Base-by-base conservation (phyloP, 441 rosid genomes). In the Euphorbia celastroides region DNA sequence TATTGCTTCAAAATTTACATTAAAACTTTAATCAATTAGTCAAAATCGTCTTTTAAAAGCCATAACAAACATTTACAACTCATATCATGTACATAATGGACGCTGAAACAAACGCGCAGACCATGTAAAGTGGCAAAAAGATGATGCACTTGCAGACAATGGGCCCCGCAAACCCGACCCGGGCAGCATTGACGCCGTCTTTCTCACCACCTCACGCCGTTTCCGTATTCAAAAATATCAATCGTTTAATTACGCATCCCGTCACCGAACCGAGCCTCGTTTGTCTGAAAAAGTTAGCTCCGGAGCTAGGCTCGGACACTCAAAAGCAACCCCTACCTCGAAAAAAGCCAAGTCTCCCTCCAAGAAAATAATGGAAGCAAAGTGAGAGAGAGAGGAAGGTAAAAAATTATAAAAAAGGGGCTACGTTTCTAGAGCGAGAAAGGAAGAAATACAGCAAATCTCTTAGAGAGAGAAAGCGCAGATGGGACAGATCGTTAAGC, bases 401-500 rank as follows among this genome's bases (percentile, higher is more conserved):
- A 16, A 22, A 57, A 48, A 54, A 55, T 6, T 14, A 6, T 16
- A 54, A 66, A 62, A 65, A 59, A 67, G 62, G 51, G 63, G 42
- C 78, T 57, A 41, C 63, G 9, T 61, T 70, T 62, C 42, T 70
- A 72, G 70, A 73, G 82, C 75, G 79, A 74, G 83, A 72, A 67
- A 44, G 68, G 2, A 38, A 59, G 38, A 31, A 44, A 46, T n/a
- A 61, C 67, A 73, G 74, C 63, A 72, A 66, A 73, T 10, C 12
- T 25, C 62, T 46, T 25, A 52, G 63, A 73, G 71, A 63, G 80
- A 60, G 67, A 44, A 22, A 14, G n/a, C 0, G 61, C 66, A 67
- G 74, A 88, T 86, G 95, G 88, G 85, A 70, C 96, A 88, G 92
- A 90, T 86, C 93, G 89, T 75, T 78, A 87, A 85, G 82, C 77